Conservation (phyloP, 208 protist genomes). For the Leishmania turanica region DNA sequence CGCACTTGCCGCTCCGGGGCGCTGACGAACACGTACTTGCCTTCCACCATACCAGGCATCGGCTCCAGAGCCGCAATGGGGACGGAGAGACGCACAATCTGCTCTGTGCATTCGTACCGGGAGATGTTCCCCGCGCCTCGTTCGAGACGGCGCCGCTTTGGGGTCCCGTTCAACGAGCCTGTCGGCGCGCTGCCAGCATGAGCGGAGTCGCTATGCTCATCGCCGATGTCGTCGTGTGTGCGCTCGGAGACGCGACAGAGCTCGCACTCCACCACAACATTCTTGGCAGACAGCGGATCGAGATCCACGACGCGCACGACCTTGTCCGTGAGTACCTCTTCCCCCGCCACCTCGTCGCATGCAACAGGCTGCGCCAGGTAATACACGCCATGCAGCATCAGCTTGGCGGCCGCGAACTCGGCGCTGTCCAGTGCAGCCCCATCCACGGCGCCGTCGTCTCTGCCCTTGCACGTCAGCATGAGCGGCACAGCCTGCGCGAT, state of each 20-base stretch:
- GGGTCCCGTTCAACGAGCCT: neutral
- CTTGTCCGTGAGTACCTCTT: slow-evolving; percentile 57
- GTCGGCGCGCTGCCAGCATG: neutral
- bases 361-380: slow-evolving; percentile 70
- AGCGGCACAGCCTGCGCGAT: slow-evolving; percentile 36
- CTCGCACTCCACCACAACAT: slow-evolving; percentile 62
- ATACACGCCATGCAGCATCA: slow-evolving; percentile 57
- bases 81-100: slow-evolving; percentile 35
- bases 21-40: slow-evolving; percentile 70
- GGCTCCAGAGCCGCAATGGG: slow-evolving; percentile 63
- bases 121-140: slow-evolving; percentile 1
- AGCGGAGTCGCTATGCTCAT: neutral
- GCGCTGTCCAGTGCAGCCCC: slow-evolving; percentile 21
- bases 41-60: slow-evolving; percentile 51
- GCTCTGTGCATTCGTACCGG: slow-evolving; percentile 5
- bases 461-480: slow-evolving; percentile 27
- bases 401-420: slow-evolving; percentile 45
- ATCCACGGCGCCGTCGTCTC: neutral
- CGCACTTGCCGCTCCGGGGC: slow-evolving; percentile 61
- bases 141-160: slow-evolving; percentile 26
- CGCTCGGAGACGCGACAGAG: slow-evolving; percentile 26
- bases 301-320: slow-evolving; percentile 62
- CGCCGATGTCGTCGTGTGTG: neutral
- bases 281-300: slow-evolving; percentile 50
- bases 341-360: slow-evolving; percentile 34